These are phyloP conservation scores for Melocanna baccifera DNA, from an alignment of 176 grass and related monocot species.

Conservation along the genomic window DNA sequence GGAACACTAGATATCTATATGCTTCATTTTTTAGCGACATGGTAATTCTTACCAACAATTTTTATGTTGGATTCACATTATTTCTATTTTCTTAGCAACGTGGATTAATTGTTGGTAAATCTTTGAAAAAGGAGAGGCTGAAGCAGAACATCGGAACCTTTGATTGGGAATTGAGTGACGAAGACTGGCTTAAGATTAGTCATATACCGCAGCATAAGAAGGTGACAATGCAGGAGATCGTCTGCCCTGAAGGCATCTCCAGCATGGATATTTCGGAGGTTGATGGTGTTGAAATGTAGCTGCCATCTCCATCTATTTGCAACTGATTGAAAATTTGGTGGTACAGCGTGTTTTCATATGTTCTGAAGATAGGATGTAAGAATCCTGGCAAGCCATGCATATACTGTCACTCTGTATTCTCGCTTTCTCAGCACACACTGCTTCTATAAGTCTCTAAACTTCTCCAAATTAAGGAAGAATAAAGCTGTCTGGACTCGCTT, in stretches of 20 bases:
- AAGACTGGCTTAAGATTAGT: constrained; percentile 51
- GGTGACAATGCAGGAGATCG: not conserved
- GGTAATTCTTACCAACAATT: no score
- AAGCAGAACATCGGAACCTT: constrained; percentile 52
- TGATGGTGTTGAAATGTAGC: constrained; percentile 49
- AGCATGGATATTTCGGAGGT: constrained; percentile 34
- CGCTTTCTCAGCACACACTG: no score
- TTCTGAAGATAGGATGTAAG: not conserved
- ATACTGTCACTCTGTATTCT: no score
- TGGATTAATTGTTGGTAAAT: no score
- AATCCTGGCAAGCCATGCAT: not conserved
- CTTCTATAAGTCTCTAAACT: no score
- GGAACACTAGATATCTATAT: no score
- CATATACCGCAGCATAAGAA: constrained; percentile 46
- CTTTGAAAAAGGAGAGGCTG: constrained; percentile 44
- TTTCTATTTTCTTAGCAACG: no score
- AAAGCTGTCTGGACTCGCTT: no score
- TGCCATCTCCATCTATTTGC: not conserved
- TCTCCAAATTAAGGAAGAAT: no score
- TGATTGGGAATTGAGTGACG: constrained; percentile 53
- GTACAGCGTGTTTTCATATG: not conserved
- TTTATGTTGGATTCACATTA: no score
- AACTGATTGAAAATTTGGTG: not conserved
- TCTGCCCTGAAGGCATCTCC: constrained; percentile 38
- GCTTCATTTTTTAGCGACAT: no score